Evolutionary conservation across 1,284 basidiomycete genomes (phyloP), one percentile per base, ranked within the genome.

Genomic region (Austropuccinia psidii): DNA sequence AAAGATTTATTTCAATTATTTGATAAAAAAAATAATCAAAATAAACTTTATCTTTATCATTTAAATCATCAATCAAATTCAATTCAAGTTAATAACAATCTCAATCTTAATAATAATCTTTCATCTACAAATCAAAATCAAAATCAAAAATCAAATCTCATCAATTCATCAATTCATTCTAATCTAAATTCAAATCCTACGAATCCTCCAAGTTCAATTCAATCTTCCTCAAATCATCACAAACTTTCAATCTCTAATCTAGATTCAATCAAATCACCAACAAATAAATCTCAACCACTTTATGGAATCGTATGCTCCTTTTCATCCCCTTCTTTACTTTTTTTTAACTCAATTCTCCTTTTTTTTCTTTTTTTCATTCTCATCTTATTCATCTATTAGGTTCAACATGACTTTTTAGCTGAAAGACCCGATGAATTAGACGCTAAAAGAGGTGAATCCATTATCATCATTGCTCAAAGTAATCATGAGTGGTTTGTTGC

Each of bases 351-450:
- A 11, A 4, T 21, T 6, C 43, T 19, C 21, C 6, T 24, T 11
- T 37, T n/a, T 41, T 33, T 21, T 15, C 1, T 9, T 27, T 43
- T 11, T 15, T 37, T 24, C 60, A 21, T 1, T 27, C 27, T 27
- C 9, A 43, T 27, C 60, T 17, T 9, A 24, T 6, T 55, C 24
- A 19, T 17, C n/a, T 21, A 11, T 29, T 27, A 69, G 55, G 95
- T 98, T 35, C 87, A 93, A 77, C 95, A 98, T 80, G 93, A 98
- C 80, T 98, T 98, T 78, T 81, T 85, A 7, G 95, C 96, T 33
- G 96, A 99, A 81, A 87, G 96, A 43, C 87, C 91, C 11, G 96
- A 99, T 80, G 96, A 99, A 80, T 87, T 99, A 61, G 92, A 95
- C 76, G 94, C 94, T 0, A 93, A 90, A 79, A 87, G 89, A 0